These are phyloP conservation scores for Acidiella bohemica DNA, from an alignment of 495 filamentous ascomycete genomes.

Conservation along the genomic window DNA sequence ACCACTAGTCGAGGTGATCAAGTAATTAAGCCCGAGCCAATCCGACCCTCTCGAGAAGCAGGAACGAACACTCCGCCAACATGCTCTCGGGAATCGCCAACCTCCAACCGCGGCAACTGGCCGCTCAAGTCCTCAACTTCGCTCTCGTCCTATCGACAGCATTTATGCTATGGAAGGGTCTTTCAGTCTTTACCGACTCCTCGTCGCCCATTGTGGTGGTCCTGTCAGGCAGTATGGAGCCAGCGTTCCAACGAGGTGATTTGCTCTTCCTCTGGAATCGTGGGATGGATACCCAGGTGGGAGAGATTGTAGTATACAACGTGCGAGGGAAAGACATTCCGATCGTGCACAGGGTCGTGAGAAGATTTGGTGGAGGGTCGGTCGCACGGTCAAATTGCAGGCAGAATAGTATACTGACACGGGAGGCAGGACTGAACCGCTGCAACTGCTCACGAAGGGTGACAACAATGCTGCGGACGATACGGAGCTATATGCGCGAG, in stretches of 20 bases:
- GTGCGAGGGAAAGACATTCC: conserved; percentile 83
- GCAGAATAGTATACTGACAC: too few relatives aligned
- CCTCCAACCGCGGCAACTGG: conserved; percentile 60
- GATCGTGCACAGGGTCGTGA: conserved; percentile 78
- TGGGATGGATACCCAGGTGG: conserved; percentile 60
- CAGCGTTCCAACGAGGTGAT: conserved; percentile 91
- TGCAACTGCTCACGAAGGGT: conserved; percentile 83
- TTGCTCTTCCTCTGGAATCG: conserved; percentile 91
- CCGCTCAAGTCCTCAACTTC: conserved; percentile 89
- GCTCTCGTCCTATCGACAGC: conserved; percentile 86
- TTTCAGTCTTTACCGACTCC: conserved; percentile 73
- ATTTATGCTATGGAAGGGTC: conserved; percentile 97
- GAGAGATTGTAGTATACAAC: conserved; percentile 93
- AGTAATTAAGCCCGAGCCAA: too few relatives aligned
- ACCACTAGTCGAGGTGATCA: too few relatives aligned
- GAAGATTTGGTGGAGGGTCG: conserved; percentile 36
- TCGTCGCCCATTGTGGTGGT: conserved; percentile 94
- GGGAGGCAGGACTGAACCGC: conserved; percentile 28
- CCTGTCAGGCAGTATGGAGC: conserved; percentile 89
- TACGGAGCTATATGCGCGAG: conserved; percentile 76
- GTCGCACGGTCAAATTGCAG: too few relatives aligned
- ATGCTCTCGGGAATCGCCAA: conserved; percentile 62
- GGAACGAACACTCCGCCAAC: too few relatives aligned
- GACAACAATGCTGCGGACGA: conserved; percentile 95
- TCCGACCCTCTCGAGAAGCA: too few relatives aligned